Percentiles rank a stretch among this genome's conserved stretches.
These are phyloP conservation scores for Botrytis aclada DNA, from an alignment of 2,329 filamentous ascomycete genomes.

Conservation along the genomic window DNA sequence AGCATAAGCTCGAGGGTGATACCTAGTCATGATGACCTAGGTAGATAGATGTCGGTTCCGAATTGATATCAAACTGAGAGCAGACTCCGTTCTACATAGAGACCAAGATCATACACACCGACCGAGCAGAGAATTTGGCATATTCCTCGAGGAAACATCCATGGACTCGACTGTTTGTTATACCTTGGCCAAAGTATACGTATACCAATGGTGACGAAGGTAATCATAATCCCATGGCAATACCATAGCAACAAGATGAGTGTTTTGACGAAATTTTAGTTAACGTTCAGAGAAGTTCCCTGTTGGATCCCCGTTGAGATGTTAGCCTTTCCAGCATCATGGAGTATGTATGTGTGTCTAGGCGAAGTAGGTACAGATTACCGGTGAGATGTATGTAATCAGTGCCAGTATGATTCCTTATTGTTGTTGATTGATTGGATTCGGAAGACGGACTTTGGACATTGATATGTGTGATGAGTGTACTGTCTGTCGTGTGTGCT, in stretches of 20 bases:
- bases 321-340: background rate
- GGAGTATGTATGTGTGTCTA: background rate
- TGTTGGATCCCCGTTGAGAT: background rate
- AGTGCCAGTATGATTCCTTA: no score
- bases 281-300: background rate
- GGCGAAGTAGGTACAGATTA: background rate
- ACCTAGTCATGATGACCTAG: no score
- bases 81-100: background rate
- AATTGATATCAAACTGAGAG: background rate
- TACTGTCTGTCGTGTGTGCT: background rate
- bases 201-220: background rate
- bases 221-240: background rate
- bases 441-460: background rate
- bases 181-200: background rate
- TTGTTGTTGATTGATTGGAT: no score
- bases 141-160: background rate
- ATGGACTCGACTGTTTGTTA: background rate
- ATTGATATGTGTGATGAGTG: background rate
- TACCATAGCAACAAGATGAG: background rate
- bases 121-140: background rate
- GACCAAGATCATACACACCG: background rate
- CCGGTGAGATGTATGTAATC: no score
- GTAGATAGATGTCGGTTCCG: background rate
- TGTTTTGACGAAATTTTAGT: background rate
- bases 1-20: background rate